These are phyloP conservation scores for Phytopythium vexans DNA, from an alignment of 352 stramenopile genomes.

Conservation along the genomic window DNA sequence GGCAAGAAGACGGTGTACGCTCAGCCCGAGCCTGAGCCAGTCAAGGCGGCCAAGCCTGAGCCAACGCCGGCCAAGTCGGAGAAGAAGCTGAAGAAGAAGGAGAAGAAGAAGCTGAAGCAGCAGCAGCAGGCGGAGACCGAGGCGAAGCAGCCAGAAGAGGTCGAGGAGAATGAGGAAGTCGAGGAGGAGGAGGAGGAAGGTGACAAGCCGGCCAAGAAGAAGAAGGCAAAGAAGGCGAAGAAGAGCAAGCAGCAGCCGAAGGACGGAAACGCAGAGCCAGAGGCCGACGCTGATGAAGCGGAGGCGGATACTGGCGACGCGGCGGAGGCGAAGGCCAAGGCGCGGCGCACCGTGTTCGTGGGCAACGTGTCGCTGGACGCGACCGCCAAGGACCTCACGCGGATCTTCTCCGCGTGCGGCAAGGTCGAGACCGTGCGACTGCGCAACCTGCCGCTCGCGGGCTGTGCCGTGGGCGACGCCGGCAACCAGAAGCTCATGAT, in stretches of 20 bases:
- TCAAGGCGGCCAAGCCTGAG: background rate
- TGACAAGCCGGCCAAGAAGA: constrained; percentile 1
- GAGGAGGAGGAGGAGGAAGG: background rate
- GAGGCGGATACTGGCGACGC: background rate
- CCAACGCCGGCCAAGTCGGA: constrained; percentile 5
- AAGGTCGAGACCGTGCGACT: constrained; percentile 85
- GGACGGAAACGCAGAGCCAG: background rate
- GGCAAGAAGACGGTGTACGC: constrained; percentile 64
- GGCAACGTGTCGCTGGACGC: constrained; percentile 90
- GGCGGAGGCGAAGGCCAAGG: constrained; percentile 31
- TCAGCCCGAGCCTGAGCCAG: constrained; percentile 7
- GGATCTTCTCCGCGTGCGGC: constrained; percentile 81
- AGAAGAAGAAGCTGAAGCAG: constrained; percentile 23
- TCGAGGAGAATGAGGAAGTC: background rate
- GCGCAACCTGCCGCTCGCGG: constrained; percentile 83
- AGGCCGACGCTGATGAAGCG: background rate
- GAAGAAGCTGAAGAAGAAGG: constrained; percentile 4
- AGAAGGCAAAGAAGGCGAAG: background rate
- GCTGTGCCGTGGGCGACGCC: constrained; percentile 76
- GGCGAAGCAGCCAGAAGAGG: constrained; percentile 14
- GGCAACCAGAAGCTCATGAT: constrained; percentile 92
- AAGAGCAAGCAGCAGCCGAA: constrained; percentile 1
- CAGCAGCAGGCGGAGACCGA: constrained; percentile 40
- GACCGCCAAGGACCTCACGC: constrained; percentile 75
- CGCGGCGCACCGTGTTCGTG: constrained; percentile 87